Evolutionary conservation across 179 eudicot genomes (phyloP).

Genomic region (Beta macrorhiza): DNA sequence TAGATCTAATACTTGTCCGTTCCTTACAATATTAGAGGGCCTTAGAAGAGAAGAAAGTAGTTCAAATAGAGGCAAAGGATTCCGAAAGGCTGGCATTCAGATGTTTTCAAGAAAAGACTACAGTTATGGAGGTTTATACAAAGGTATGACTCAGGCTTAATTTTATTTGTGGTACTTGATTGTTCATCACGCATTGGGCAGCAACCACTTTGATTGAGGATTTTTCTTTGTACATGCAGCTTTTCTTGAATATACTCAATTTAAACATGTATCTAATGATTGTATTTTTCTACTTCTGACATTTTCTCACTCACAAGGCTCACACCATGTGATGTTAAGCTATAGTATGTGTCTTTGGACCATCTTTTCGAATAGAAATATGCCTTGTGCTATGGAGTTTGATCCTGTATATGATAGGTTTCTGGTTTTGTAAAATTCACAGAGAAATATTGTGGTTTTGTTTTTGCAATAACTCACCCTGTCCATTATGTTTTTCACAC

Average conservation of each 20-base stretch:
- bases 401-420: too few species aligned
- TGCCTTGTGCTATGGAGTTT: too few species aligned
- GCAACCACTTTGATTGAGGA: neutral
- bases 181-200: neutral
- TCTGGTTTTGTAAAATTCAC: too few species aligned
- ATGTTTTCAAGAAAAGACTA: slow-evolving; percentile 65
- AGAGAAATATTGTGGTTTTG: too few species aligned
- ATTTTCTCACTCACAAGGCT: neutral
- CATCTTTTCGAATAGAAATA: too few species aligned
- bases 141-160: slow-evolving; percentile 47
- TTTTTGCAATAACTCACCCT: too few species aligned
- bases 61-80: slow-evolving; percentile 64
- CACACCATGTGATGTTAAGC: too few species aligned
- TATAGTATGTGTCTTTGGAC: too few species aligned
- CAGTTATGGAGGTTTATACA: slow-evolving; percentile 63
- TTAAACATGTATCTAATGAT: too few species aligned
- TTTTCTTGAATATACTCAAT: neutral
- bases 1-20: slow-evolving; percentile 6
- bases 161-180: slow-evolving; percentile 9
- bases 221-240: neutral
- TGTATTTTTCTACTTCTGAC: too few species aligned
- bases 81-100: slow-evolving; percentile 67
- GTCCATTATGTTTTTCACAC: too few species aligned
- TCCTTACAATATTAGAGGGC: slow-evolving; percentile 51
- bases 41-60: slow-evolving; percentile 74